Conservation (phyloP, 1,284 basidiomycete species). For the Stereum hirsutum region DNA sequence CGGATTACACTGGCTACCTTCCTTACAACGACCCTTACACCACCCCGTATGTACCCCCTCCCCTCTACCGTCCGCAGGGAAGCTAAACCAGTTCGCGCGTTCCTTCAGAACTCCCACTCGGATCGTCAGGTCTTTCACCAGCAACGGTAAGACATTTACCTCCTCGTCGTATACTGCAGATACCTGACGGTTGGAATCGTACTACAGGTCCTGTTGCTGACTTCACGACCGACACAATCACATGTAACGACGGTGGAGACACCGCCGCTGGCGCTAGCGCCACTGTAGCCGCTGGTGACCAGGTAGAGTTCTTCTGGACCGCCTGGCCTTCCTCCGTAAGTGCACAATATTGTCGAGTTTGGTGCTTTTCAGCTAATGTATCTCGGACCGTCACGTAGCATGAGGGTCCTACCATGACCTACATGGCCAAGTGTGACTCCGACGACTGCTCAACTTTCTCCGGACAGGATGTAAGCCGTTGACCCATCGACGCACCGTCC, state of each 20-base stretch:
- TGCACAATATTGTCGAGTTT: not conserved
- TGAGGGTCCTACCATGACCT: conserved; percentile 28
- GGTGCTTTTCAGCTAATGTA: not conserved
- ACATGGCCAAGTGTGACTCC: conserved; percentile 27
- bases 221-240: conserved; percentile 21
- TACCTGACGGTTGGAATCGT: no score
- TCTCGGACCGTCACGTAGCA: conserved; percentile 18
- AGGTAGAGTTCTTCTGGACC: conserved; percentile 33
- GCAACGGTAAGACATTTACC: no score
- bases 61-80: no score
- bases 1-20: not conserved
- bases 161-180: no score
- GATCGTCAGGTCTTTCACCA: conserved; percentile 25
- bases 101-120: conserved; percentile 21
- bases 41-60: no score
- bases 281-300: conserved; percentile 29
- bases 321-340: not conserved
- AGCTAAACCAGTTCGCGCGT: no score
- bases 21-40: conserved; percentile 31
- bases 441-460: no score
- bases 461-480: not conserved
- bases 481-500: not conserved
- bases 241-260: conserved; percentile 28
- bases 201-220: conserved; percentile 25
- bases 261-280: conserved; percentile 21